Percentiles rank a stretch among this genome's conserved stretches.
These are phyloP conservation scores for Gaeumannomyces tritici DNA, from an alignment of 2,329 filamentous ascomycete species.

Conservation along the genomic window DNA sequence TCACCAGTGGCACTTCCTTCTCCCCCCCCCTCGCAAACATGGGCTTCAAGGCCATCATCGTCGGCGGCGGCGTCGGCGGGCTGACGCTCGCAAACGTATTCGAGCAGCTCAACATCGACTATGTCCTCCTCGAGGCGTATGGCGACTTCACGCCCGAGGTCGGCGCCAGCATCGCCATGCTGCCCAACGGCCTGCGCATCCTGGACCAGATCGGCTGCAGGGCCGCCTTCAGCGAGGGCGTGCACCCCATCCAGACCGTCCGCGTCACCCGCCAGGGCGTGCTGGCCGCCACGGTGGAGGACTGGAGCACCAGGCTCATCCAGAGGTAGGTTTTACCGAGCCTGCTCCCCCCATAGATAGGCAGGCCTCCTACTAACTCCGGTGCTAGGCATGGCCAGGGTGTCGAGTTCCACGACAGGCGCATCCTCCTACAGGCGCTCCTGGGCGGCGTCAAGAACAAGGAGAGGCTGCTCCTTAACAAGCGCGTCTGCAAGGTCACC, in stretches of 20 bases:
- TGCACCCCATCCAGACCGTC: background rate
- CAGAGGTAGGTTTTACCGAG: conserved; percentile 12
- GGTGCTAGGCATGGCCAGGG: no score
- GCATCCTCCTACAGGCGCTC: conserved; percentile 21
- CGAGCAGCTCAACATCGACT: conserved; percentile 34
- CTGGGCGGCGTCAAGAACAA: conserved; percentile 23
- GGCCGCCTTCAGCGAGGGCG: conserved; percentile 9
- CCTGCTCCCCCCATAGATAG: no score
- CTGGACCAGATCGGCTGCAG: conserved; percentile 38
- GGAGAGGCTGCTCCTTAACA: conserved; percentile 18
- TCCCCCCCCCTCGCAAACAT: no score
- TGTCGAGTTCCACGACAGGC: conserved; percentile 10
- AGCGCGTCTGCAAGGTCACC: conserved; percentile 18
- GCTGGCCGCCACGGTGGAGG: background rate
- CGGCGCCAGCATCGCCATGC: conserved; percentile 37
- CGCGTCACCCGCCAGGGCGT: background rate
- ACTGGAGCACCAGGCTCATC: background rate
- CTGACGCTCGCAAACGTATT: conserved; percentile 35
- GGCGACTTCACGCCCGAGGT: conserved; percentile 29
- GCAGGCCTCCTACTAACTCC: no score
- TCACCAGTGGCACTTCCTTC: no score
- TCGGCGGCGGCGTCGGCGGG: conserved; percentile 37
- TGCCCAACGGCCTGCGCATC: conserved; percentile 30
- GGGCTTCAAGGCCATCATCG: conserved; percentile 32
- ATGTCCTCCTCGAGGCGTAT: conserved; percentile 35